These are phyloP conservation scores for Hypoxylon trugodes DNA, from an alignment of 495 filamentous ascomycete species.

Conservation along the genomic window DNA sequence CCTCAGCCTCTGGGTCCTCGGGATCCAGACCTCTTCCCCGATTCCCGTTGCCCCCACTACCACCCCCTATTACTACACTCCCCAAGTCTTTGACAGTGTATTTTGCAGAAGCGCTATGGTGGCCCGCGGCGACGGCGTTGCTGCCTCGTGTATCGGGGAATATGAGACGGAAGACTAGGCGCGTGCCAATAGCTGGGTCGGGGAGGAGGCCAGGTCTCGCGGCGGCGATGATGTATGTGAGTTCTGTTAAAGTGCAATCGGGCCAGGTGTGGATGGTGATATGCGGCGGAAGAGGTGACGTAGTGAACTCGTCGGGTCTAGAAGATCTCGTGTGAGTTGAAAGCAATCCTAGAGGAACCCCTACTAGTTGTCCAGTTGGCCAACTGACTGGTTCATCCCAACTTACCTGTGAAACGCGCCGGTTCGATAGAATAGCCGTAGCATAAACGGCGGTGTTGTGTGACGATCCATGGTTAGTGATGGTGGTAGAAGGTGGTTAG, in stretches of 20 bases:
- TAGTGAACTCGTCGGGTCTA: conserved; percentile 73
- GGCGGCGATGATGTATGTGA: conserved; percentile 68
- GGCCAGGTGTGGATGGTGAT: conserved; percentile 90
- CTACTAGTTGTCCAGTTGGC: no score
- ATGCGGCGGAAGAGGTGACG: conserved; percentile 66
- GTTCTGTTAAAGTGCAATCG: conserved; percentile 82
- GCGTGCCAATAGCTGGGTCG: conserved; percentile 77
- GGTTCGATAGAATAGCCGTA: conserved; percentile 86
- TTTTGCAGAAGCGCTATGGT: conserved; percentile 59
- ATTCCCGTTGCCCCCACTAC: no score
- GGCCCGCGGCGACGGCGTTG: conserved; percentile 53
- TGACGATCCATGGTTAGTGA: conserved; percentile 67
- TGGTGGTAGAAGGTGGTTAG: no score
- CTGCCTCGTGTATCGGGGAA: conserved; percentile 78
- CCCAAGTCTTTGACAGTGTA: conserved; percentile 83
- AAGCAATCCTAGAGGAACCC: no score
- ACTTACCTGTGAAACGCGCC: conserved; percentile 75
- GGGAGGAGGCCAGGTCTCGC: conserved; percentile 64
- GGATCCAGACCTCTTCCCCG: conserved; percentile 57
- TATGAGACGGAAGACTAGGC: conserved; percentile 85
- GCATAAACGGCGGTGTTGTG: conserved; percentile 82
- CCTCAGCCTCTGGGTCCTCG: conserved; percentile 31
- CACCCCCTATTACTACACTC: conserved; percentile 76
- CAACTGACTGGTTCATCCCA: background rate
- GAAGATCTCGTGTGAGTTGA: conserved; percentile 1